These are phyloP conservation scores for Karstenula rhodostoma DNA, from an alignment of 2,329 filamentous ascomycete genomes.

Conservation along the genomic window DNA sequence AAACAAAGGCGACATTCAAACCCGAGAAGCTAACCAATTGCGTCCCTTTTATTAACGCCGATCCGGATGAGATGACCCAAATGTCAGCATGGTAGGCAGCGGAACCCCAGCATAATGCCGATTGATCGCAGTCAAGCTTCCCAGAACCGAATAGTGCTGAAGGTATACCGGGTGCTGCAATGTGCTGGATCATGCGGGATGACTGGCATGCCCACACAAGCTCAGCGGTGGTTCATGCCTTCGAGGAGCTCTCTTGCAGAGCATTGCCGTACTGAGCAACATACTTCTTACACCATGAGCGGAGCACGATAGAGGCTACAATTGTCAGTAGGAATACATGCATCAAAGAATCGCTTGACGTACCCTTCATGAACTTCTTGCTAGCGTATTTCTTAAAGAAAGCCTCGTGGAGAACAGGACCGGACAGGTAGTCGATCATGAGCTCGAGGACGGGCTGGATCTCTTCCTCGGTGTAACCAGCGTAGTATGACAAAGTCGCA, in stretches of 20 bases:
- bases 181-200: slow-evolving; percentile 21
- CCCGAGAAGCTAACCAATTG: slow-evolving; percentile 35
- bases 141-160: not conserved
- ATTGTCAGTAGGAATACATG: slow-evolving; percentile 21
- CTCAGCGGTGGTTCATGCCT: slow-evolving; percentile 36
- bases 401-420: slow-evolving; percentile 90
- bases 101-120: slow-evolving; percentile 23
- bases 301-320: slow-evolving; percentile 86
- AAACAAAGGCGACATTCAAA: slow-evolving; percentile 28
- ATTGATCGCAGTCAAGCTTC: not conserved
- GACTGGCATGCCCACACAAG: slow-evolving; percentile 28
- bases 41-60: slow-evolving; percentile 48
- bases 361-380: slow-evolving; percentile 99
- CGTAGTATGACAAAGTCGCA: slow-evolving; percentile 84
- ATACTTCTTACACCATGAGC: slow-evolving; percentile 89
- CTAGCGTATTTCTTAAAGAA: slow-evolving; percentile 99
- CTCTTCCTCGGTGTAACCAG: slow-evolving; percentile 91
- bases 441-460: slow-evolving; percentile 90
- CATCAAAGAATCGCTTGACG: slow-evolving; percentile 35
- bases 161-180: not conserved
- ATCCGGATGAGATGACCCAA: slow-evolving; percentile 37
- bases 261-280: slow-evolving; percentile 43
- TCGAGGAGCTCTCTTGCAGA: slow-evolving; percentile 32
- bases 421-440: slow-evolving; percentile 95
- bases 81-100: slow-evolving; percentile 44